phyloP scores from a whole-genome alignment of 495 filamentous ascomycete genomes.

The Talaromyces ruber region DNA sequence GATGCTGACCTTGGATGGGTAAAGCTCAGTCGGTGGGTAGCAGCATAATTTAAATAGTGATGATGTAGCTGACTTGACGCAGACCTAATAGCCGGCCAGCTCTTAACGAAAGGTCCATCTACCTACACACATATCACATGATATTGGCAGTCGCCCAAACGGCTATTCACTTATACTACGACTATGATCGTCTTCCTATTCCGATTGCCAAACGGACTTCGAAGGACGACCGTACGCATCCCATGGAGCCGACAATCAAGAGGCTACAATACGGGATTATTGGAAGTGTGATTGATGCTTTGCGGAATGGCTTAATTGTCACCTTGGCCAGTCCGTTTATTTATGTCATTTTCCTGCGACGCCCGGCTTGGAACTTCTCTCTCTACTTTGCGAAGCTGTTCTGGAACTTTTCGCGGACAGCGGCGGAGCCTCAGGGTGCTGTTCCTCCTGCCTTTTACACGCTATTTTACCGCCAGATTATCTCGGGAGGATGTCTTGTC shows the following conservation, averaged over 20 bases:
- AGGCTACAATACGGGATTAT: conserved; percentile 21
- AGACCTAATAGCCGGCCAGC: conserved; percentile 59
- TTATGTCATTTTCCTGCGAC: conserved; percentile 58
- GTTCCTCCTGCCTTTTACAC: conserved; percentile 48
- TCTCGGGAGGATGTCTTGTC: conserved; percentile 57
- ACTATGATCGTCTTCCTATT: conserved; percentile 64
- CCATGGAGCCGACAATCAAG: conserved; percentile 23
- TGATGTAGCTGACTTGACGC: neutral
- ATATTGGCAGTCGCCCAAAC: conserved; percentile 63
- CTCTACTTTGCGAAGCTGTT: conserved; percentile 61
- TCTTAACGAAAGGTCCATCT: conserved; percentile 85
- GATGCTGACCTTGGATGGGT: conserved; percentile 62
- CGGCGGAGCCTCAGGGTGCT: conserved; percentile 44
- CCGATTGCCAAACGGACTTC: conserved; percentile 30
- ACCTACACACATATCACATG: conserved; percentile 62
- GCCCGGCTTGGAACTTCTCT: conserved; percentile 55
- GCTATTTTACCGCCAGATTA: conserved; percentile 50
- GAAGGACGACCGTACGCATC: conserved; percentile 27
- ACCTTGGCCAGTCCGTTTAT: conserved; percentile 39
- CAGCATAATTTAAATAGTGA: neutral
- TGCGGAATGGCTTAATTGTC: conserved; percentile 33
- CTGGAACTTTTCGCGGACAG: conserved; percentile 63
- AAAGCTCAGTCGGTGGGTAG: conserved; percentile 51
- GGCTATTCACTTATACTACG: conserved; percentile 57
- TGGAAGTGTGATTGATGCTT: conserved; percentile 16